These are phyloP conservation scores for Dioscorea alata DNA, from an alignment of 106 monocot species.

Conservation along the genomic window DNA sequence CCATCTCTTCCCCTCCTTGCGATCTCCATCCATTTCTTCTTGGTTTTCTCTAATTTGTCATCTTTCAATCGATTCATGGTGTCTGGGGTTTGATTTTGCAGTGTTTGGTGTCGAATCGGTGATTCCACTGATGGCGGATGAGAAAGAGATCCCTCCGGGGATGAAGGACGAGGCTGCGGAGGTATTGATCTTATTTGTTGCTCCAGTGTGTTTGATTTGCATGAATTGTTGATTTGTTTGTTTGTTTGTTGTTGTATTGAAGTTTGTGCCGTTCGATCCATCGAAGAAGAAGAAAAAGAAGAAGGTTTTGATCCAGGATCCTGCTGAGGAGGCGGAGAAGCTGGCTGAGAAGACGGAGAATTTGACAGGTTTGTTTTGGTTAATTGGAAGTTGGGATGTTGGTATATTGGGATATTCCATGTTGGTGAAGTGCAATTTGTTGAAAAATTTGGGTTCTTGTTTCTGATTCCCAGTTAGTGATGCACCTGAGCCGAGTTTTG, in stretches of 20 bases:
- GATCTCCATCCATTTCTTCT: too few relatives aligned
- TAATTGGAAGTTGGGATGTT: background rate
- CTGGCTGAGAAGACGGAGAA: slow-evolving; percentile 29
- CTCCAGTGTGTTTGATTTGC: background rate
- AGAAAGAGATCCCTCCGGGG: slow-evolving; percentile 13
- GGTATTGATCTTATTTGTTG: background rate
- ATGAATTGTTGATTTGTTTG: background rate
- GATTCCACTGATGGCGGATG: slow-evolving; percentile 18
- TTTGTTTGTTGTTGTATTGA: slow-evolving; percentile 8
- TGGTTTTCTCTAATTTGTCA: too few relatives aligned
- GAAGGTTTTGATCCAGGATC: slow-evolving; percentile 44
- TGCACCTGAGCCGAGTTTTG: slow-evolving; percentile 52
- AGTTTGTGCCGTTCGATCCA: slow-evolving; percentile 59
- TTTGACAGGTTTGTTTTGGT: slow-evolving; percentile 10
- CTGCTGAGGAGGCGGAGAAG: slow-evolving; percentile 13
- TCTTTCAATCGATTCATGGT: too few relatives aligned
- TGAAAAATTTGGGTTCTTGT: background rate
- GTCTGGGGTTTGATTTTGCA: too few relatives aligned
- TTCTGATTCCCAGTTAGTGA: slow-evolving; percentile 40
- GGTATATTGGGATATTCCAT: too few relatives aligned
- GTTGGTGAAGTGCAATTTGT: background rate
- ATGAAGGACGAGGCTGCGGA: slow-evolving; percentile 29
- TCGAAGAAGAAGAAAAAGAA: slow-evolving; percentile 83
- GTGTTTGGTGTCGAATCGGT: too few relatives aligned
- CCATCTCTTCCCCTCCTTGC: too few relatives aligned